Evolutionary conservation across 2,329 filamentous ascomycete genomes (phyloP).

Genomic region (Phialocephala subalpina): DNA sequence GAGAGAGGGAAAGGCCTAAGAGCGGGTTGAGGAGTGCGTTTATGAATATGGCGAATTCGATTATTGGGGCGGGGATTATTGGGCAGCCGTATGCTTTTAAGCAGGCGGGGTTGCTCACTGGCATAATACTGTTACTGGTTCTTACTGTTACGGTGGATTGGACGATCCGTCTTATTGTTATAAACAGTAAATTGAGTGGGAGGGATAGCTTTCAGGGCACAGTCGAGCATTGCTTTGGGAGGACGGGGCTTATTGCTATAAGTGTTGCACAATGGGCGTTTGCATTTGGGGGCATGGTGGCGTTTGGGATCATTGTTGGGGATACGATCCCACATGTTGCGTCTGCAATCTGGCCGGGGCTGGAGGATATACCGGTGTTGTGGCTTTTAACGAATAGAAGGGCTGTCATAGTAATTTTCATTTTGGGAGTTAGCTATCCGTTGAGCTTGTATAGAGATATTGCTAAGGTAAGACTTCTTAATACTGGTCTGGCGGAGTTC

Average conservation of each 20-base stretch:
- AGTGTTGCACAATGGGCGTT: slow-evolving; percentile 94
- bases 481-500: not conserved
- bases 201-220: slow-evolving; percentile 95
- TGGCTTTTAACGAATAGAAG: slow-evolving; percentile 83
- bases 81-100: slow-evolving; percentile 95
- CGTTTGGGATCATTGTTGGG: slow-evolving; percentile 96
- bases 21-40: slow-evolving; percentile 88
- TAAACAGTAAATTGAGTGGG: slow-evolving; percentile 96
- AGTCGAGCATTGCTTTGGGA: slow-evolving; percentile 94
- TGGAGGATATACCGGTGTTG: slow-evolving; percentile 77
- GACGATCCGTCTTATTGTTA: slow-evolving; percentile 96
- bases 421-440: slow-evolving; percentile 86
- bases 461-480: slow-evolving; percentile 73
- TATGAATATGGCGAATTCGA: slow-evolving; percentile 99
- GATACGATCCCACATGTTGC: slow-evolving; percentile 95
- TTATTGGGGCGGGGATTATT: slow-evolving; percentile 82
- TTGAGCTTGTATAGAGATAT: slow-evolving; percentile 96
- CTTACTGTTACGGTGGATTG: slow-evolving; percentile 92
- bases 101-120: slow-evolving; percentile 86
- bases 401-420: slow-evolving; percentile 87
- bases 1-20: slow-evolving; percentile 73
- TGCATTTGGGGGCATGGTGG: slow-evolving; percentile 98
- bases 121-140: slow-evolving; percentile 77
- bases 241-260: slow-evolving; percentile 87
- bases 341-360: slow-evolving; percentile 78